A percentile compares a stretch with the other conserved stretches of the same genome.
phyloP scores from a whole-genome alignment of 495 filamentous ascomycete species.

The Penicillium coffeae region DNA sequence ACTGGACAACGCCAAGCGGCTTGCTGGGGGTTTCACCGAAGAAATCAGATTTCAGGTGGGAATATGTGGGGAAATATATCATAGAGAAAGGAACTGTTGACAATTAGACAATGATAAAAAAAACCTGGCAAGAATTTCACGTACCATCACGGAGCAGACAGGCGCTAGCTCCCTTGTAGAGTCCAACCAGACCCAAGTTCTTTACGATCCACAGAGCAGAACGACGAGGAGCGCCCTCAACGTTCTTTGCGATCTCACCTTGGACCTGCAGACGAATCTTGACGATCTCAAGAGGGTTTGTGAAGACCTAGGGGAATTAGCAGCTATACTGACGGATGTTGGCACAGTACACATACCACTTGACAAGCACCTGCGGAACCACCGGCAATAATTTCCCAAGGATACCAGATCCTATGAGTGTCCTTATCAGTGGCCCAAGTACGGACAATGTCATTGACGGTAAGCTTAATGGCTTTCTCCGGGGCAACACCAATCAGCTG shows the following conservation, averaged over 20 bases:
- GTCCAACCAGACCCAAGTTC: constrained; percentile 88
- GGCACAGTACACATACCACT: constrained; percentile 65
- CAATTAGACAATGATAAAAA: constrained; percentile 12
- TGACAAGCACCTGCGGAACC: constrained; percentile 89
- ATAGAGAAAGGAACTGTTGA: constrained; percentile 81
- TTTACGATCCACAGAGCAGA: constrained; percentile 96
- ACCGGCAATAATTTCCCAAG: constrained; percentile 79
- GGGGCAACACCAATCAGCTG: constrained; percentile 96
- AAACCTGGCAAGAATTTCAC: constrained; percentile 2
- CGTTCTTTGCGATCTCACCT: constrained; percentile 87
- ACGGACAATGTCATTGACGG: constrained; percentile 91
- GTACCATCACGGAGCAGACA: constrained; percentile 82
- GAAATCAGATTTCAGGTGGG: constrained; percentile 85
- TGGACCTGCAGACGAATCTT: constrained; percentile 98
- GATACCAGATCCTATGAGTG: constrained; percentile 67
- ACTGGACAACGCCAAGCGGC: constrained; percentile 87
- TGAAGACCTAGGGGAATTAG: constrained; percentile 64
- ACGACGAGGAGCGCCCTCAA: constrained; percentile 77
- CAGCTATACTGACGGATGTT: neutral
- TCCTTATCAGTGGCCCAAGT: constrained; percentile 71
- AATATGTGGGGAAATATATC: constrained; percentile 98
- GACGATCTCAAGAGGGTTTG: constrained; percentile 96
- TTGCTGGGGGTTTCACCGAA: constrained; percentile 89
- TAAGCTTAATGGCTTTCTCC: constrained; percentile 98
- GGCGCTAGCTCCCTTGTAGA: constrained; percentile 97